Evolutionary conservation across 1,284 basidiomycete genomes (phyloP), one percentile per base, ranked within the genome.

Genomic region (Mixia osmundae): DNA sequence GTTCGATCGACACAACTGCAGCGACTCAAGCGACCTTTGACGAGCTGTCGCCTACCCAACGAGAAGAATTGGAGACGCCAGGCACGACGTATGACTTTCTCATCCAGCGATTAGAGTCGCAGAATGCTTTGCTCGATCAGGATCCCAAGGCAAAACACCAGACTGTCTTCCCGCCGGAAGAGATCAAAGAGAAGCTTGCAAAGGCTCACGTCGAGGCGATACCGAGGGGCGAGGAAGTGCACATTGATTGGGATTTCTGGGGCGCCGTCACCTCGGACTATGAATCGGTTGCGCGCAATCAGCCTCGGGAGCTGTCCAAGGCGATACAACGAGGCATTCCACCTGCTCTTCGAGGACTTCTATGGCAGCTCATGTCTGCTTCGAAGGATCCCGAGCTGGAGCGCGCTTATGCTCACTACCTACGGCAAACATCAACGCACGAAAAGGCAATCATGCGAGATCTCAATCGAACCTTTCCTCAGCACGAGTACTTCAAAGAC

Each of bases 311-410:
- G 41, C 63, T 99, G 14, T 79, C 79, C 5, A 65, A 66, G 46
- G 89, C 85, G 1, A 97, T 99, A 41, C 83, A 91, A 50, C 67
- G 66, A 39, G 89, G 89, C 2, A 83, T 99, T 23, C 91, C 87
- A 1, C 62, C 71, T 25, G 68, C 73, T 0, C 56, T 83, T 26
- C 69, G 87, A 31, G 87, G 87, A 16, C 87, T 94, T 72, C 75
- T 91, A 60, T 97, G 89, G 89, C 89, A 97, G 55, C 66, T 95
- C 54, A 94, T 97, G 85, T 82, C 61, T 37, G 80, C 76, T 20
- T 80, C 79, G 5, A 91, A 99, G 58, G 82, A 94, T 49, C 61
- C 66, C 5, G 74, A 76, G 46, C 64, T 95, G 16, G 91, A 97
- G 57, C 65, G 66, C 41, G 69, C 72, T 12, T 99, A 97, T 58